Base-by-base conservation (phyloP, 2,329 filamentous ascomycete species). In the Aspergillus clavatus region DNA sequence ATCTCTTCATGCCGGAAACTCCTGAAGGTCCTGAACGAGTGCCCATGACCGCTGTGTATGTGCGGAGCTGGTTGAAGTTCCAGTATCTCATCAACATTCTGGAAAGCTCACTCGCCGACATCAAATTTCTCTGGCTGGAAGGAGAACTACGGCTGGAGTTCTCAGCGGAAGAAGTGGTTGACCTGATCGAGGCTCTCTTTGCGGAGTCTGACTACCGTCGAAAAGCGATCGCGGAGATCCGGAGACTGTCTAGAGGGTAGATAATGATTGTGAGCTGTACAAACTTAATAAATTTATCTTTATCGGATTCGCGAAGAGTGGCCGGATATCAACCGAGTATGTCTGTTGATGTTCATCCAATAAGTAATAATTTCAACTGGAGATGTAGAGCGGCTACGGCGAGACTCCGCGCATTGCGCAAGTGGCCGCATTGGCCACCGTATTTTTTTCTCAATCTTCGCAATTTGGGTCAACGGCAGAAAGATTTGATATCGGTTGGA, bases 41-140 rank as follows among this genome's bases (percentile, higher is more conserved):
- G 22, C 69, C 71, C n/a, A 77, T 81, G 69, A 80, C 78, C 3
- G 77, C 78, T 19, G 70, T 83, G 7, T 84, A 84, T 51, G 78
- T 79, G 38, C 73, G 76, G 3, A 78, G 77, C 51, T 84, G 81
- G 81, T 70, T 84, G 50, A 80, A 80, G 48, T 83, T 84, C 57
- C 80, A 82, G 58, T 84, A 83, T 54, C 59, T 84, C 42, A 68
- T 75, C 33, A 81, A 83, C 53, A 82, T 84, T 36, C 60, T 84
- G 42, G 81, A 83, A 43, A 77, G 77, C 44, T 80, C 74, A 39
- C 65, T 84, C 12, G 81, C 78, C 16, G 81, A 84, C 56, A 84
- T 84, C 65, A 82, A 78, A 56, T 84, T 78, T 51, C 61, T 84
- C 35, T 84, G 81, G 81, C 73, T 72, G 2, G 80, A 84, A 53